Base-by-base conservation (phyloP, 2,329 filamentous ascomycete genomes). In the Beauveria brongniartii region DNA sequence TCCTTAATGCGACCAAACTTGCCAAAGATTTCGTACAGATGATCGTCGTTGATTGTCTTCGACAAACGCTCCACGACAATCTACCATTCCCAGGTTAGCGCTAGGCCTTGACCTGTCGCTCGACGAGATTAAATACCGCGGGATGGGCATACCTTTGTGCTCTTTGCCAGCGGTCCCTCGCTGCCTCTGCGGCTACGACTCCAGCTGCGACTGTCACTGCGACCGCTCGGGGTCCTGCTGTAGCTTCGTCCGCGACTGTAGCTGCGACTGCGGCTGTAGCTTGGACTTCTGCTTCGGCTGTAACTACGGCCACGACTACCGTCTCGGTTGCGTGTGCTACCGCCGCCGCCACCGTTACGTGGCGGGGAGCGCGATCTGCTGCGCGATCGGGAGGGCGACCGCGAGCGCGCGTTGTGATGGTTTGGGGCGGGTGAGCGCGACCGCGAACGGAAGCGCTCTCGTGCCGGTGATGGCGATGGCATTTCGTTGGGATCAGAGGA, bases 11-110 rank as follows among this genome's bases (percentile, higher is more conserved):
- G 81, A 55, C 94, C 94, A 71, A 94, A 99, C 43, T 84, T 82
- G 54, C 90, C 89, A 71, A 99, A 99, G 63, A 99, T 96, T 72
- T 99, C 94, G 66, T 85, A 83, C 7, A 99, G 78, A 69, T 99
- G 94, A 20, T 84, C 83, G 72, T 93, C 90, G 62, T 90, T 95
- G 67, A 99, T 88, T 69, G 96, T 97, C 74, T 95, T 96, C 4
- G 93, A 96, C 69, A 99, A 81, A 64, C 95, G 92, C 74, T 99
- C 94, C 52, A 99, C 89, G 20, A 99, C 91, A 71, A 99, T 92
- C 90, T 59, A 44, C 7, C 1, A 6, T 22, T 40, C 12, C 24
- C 12, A n/a, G 18, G 47, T 59, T 44, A 59, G 56, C 47, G 18
- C 40, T 47, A 6, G 14, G 10, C 12, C 1, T 37, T n/a, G n/a